Evolutionary conservation across 176 grass and related monocot genomes (phyloP), one percentile per base, ranked within the genome.

Genomic region (Ananas comosus): DNA sequence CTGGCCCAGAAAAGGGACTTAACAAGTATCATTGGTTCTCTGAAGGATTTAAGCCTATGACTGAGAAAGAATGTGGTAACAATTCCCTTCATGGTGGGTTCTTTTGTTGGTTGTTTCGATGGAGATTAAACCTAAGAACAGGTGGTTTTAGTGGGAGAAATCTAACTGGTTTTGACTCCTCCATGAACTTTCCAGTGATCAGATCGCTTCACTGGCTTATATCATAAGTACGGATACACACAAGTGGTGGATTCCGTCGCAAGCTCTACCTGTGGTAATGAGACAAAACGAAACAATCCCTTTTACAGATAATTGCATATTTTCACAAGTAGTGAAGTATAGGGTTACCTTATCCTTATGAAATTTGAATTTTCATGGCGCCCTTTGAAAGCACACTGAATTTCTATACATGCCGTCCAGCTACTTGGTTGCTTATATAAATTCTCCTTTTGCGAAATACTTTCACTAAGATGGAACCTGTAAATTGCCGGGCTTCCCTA

Each of bases 81-180:
- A 50, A 73, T 65, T 50, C 13, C 42, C 61, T 76, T 53, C 23
- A 21, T 0, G 49, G 76, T 6, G 65, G 64, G 9, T 71, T 51
- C 51, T 67, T 80, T 28, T 77, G 70, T 19, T 58, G 74, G 19
- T 24, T 78, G 64, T 83, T 80, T 14, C 47, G 80, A 27, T 88
- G 85, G 85, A 88, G 85, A 63, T 64, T 88, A 67, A 83, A 88
- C 59, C 11, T 80, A 51, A 70, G 71, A 74, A 88, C 85, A 71
- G 73, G 64, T 17, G 54, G 64, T 67, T 51, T 73, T 56, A 73
- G 73, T 53, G 85, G 81, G 70, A 11, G 70, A 49, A 80, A 88
- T 66, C 65, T 83, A 53, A 77, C 65, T 47, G 81, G 81, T 56
- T 79, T 75, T 24, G 66, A 83, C 12, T 42, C 29, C 47, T 83